Percentiles rank a stretch among this genome's conserved stretches.
phyloP scores from a whole-genome alignment of 2,329 filamentous ascomycete genomes.

The Fusarium pseudograminearum region DNA sequence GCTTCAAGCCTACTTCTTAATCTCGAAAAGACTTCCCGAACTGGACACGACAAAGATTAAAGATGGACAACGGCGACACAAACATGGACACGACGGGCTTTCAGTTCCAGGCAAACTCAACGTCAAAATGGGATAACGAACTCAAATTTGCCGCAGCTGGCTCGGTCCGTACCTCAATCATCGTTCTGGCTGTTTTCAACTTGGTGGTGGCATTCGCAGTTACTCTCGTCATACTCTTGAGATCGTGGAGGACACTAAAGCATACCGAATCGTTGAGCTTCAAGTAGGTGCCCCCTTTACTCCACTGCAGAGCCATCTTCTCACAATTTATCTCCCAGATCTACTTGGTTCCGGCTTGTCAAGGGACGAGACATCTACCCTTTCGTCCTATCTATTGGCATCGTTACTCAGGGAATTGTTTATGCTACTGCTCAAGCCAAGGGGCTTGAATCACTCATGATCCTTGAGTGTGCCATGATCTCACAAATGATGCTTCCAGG shows the following conservation, averaged over 20 bases:
- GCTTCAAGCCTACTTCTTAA: slow-evolving; percentile 37
- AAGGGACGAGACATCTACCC: slow-evolving; percentile 64
- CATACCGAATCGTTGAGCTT: slow-evolving; percentile 57
- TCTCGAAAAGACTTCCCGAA: slow-evolving; percentile 16
- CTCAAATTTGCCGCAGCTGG: slow-evolving; percentile 65
- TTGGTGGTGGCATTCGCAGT: slow-evolving; percentile 68
- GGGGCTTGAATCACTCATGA: slow-evolving; percentile 64
- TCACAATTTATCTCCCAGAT: slow-evolving; percentile 46
- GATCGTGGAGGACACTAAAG: slow-evolving; percentile 63
- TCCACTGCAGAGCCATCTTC: background rate
- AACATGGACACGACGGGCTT: slow-evolving; percentile 45
- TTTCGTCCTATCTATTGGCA: slow-evolving; percentile 67
- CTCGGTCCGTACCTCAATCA: slow-evolving; percentile 70
- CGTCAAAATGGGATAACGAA: slow-evolving; percentile 62
- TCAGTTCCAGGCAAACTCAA: slow-evolving; percentile 55
- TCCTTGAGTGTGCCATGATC: slow-evolving; percentile 64
- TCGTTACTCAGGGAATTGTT: slow-evolving; percentile 67
- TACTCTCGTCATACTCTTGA: slow-evolving; percentile 67
- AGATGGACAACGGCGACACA: slow-evolving; percentile 30
- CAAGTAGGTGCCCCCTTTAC: slow-evolving; percentile 51
- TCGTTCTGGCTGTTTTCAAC: slow-evolving; percentile 72
- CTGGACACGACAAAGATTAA: slow-evolving; percentile 22
- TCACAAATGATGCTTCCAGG: slow-evolving; percentile 72
- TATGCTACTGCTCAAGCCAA: slow-evolving; percentile 69
- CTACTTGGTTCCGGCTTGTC: slow-evolving; percentile 58